These are phyloP conservation scores for Rosellinia necatrix DNA, from an alignment of 2,329 filamentous ascomycete genomes.

Conservation along the genomic window DNA sequence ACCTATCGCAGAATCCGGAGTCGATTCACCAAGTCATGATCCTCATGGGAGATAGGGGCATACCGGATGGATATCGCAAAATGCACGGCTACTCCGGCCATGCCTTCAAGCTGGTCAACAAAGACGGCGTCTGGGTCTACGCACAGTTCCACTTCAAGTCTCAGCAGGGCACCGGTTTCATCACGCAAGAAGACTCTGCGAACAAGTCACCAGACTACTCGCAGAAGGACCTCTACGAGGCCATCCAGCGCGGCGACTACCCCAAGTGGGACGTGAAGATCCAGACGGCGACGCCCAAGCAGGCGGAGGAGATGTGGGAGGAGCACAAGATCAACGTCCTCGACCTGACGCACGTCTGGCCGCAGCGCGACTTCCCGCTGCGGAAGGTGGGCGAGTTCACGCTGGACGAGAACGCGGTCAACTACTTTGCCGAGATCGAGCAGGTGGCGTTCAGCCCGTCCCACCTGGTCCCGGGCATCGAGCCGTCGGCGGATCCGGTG, in stretches of 20 bases:
- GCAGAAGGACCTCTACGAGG: conserved; percentile 66
- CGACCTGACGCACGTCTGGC: conserved; percentile 73
- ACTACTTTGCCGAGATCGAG: conserved; percentile 74
- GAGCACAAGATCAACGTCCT: conserved; percentile 67
- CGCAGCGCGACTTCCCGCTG: conserved; percentile 64
- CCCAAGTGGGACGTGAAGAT: conserved; percentile 68
- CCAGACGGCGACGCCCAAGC: conserved; percentile 61
- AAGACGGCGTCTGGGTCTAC: conserved; percentile 69
- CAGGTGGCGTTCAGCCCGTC: conserved; percentile 71
- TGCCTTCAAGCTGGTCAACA: conserved; percentile 69
- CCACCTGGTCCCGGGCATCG: conserved; percentile 69
- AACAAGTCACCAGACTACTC: conserved; percentile 65
- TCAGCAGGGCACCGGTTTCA: conserved; percentile 64
- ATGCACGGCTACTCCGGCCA: conserved; percentile 73
- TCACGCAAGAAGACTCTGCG: conserved; percentile 62
- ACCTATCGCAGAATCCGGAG: conserved; percentile 66
- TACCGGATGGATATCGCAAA: conserved; percentile 66
- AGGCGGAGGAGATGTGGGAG: conserved; percentile 57
- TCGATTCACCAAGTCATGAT: conserved; percentile 67
- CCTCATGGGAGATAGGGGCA: conserved; percentile 69
- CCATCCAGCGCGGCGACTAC: conserved; percentile 64
- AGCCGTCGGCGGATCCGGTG: conserved; percentile 72
- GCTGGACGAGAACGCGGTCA: conserved; percentile 66
- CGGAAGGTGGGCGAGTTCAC: conserved; percentile 65
- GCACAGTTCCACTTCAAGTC: conserved; percentile 68